A percentile compares a stretch with the other conserved stretches of the same genome.
phyloP scores from a whole-genome alignment of 2,329 filamentous ascomycete genomes.

The Metarhizium album region DNA sequence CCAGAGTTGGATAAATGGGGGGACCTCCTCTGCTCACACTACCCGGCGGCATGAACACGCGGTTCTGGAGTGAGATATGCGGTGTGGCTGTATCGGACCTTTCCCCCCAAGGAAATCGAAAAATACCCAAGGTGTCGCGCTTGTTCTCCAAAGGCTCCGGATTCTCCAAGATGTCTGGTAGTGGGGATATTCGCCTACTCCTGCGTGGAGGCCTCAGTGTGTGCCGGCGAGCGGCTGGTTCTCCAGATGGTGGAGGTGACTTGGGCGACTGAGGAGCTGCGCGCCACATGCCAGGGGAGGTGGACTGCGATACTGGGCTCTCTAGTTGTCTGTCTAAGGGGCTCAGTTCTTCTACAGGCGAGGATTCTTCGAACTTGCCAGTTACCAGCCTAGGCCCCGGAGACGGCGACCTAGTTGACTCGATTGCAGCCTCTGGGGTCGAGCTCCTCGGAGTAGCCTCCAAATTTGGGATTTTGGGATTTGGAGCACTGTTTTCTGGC shows the following conservation, averaged over 20 bases:
- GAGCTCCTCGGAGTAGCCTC: background rate
- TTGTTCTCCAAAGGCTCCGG: conserved; percentile 48
- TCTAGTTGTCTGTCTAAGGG: background rate
- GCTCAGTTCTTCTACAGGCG: background rate
- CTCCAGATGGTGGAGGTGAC: conserved; percentile 8
- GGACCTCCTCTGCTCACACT: conserved; percentile 28
- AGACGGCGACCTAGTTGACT: background rate
- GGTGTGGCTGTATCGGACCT: conserved; percentile 42
- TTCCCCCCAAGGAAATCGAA: conserved; percentile 57
- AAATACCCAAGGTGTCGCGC: conserved; percentile 50
- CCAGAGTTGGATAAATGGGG: conserved; percentile 4
- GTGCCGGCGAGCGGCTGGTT: conserved; percentile 28
- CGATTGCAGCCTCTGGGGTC: background rate
- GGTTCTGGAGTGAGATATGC: conserved; percentile 16
- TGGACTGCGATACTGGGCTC: background rate
- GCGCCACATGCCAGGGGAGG: background rate
- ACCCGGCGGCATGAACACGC: conserved; percentile 34
- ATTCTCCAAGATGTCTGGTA: conserved; percentile 54
- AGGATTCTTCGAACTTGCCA: background rate
- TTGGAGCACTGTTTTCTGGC: background rate
- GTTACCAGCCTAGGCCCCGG: background rate
- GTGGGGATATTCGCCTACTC: conserved; percentile 44
- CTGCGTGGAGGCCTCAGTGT: conserved; percentile 44
- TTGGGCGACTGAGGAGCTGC: background rate
- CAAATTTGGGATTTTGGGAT: background rate